These are phyloP conservation scores for Xanthoconium purpureum DNA, from an alignment of 768 basidiomycete species.

Conservation along the genomic window DNA sequence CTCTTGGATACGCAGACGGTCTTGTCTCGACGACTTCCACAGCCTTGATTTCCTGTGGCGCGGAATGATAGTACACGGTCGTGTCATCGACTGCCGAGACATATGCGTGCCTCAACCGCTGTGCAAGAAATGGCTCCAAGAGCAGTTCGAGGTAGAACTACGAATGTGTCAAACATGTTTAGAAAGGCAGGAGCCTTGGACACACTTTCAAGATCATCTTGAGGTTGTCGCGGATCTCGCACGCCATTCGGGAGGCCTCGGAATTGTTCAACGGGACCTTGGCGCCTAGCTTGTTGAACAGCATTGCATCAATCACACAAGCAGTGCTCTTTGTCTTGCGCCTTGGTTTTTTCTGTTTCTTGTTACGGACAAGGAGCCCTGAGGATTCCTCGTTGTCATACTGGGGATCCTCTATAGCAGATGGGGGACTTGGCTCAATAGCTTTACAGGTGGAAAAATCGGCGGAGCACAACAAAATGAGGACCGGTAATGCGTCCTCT, in stretches of 20 bases:
- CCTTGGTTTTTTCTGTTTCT: conserved; percentile 31
- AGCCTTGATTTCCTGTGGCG: not conserved
- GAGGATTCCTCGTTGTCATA: conserved; percentile 1
- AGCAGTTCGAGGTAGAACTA: conserved; percentile 30
- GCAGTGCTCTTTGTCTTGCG: conserved; percentile 10
- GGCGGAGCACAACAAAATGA: conserved; percentile 16
- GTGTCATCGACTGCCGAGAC: not conserved
- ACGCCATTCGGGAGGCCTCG: conserved; percentile 16
- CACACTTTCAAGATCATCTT: conserved; percentile 31
- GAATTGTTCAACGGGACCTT: conserved; percentile 23
- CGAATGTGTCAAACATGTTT: not conserved
- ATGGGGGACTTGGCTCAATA: not conserved
- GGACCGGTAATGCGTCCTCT: conserved; percentile 21
- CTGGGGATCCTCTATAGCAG: conserved; percentile 1
- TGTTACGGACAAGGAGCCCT: conserved; percentile 9
- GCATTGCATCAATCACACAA: conserved; percentile 22
- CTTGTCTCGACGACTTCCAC: conserved; percentile 2
- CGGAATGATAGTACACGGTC: not conserved
- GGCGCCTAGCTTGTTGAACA: conserved; percentile 30
- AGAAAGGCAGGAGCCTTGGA: not conserved
- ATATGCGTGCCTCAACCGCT: conserved; percentile 11
- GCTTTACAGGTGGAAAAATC: conserved; percentile 2
- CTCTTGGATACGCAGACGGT: conserved; percentile 39
- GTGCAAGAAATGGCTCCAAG: conserved; percentile 10
- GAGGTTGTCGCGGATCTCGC: conserved; percentile 24